Evolutionary conservation across 345 rosid species (phyloP), one percentile per base, ranked within the genome.

Genomic region (Aquilaria malaccensis): DNA sequence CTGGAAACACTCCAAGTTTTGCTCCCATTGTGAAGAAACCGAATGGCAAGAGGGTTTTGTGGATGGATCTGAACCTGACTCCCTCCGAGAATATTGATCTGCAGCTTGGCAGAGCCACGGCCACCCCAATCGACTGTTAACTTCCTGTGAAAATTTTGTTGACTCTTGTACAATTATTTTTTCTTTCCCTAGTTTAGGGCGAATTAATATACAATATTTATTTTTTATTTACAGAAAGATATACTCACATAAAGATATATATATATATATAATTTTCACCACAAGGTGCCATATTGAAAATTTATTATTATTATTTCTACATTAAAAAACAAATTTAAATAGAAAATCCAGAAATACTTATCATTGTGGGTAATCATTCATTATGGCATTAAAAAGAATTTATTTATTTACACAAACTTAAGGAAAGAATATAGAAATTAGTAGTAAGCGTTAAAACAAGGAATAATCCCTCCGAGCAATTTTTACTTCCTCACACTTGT

Each of bases 61-160:
- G 86, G 15, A 62, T 79, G 74, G 92, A 85, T 78, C 62, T 85
- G 85, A 85, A 85, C 65, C 67, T 83, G 79, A 85, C 92, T 50
- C 92, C 92, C 0, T 60, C 62, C 65, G 88, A 85, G 79, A 85
- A 83, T 37, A 37, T 37, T 73, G 85, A 81, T 70, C 13, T 81
- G 63, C 58, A 65, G 66, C 70, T 80, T 33, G 80, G 76, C 11
- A 73, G 59, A 2, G 3, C 69, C 30, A 41, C 74, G 22, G 22
- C 22, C 22, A 62, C 72, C 84, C 7, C 5, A 37, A 2, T 14
- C 62, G n/a, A 56, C 75, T 45, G 76, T 70, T 65, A 80, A 82
- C 58, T 75, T 59, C 58, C 62, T 74, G 10, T 77, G 68, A 71
- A 54, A 55, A 45, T 55, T 43, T 30, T 37, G 43, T 37, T 4